Base-by-base conservation (phyloP, 2,329 filamentous ascomycete genomes). In the Colletotrichum sansevieriae region DNA sequence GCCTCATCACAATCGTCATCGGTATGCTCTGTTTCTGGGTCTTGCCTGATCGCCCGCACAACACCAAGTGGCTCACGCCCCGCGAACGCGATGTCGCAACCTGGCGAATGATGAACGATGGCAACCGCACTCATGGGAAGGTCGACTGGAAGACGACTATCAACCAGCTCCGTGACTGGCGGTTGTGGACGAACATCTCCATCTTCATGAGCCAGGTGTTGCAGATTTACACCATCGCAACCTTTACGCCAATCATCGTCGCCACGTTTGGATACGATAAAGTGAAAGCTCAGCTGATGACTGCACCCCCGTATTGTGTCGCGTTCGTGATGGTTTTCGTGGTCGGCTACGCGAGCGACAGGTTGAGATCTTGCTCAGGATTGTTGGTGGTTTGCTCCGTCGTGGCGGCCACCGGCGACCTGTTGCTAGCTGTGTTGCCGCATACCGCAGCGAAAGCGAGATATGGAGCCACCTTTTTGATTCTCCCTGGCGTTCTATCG, bases 171-270 rank as follows among this genome's bases (percentile, higher is more conserved):
- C 59, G 64, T 3, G 82, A 85, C 71, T 82, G 80, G 78, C 76
- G 82, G 43, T 82, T 83, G 1, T 84, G 82, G 71, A 72, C 80
- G 3, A 81, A 85, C 62, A 80, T 83, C 39, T 66, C 83, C 4
- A 80, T 84, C 9, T 86, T 84, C 73, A 84, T 70, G 68, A 43
- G 57, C 22, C 64, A 70, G 20, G 57, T 70, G 3, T 44, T 70
- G 3, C 65, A 68, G 39, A 67, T 63, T 12, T 67, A 67, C 25
- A 70, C 73, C 1, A 52, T 74, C 29, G 67, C 73, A 4, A 72
- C 70, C 11, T 73, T 73, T 29, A 70, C 72, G 6, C 73, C 73
- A 0, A 72, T 72, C 18, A 74, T 74, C 33, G 65, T 74, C 11
- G 67, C 71, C 13, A 71, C 70, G 12, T 71, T 74, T 25, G 73